phyloP scores from a whole-genome alignment of 306 rosid genomes.

The Begonia masoniana region DNA sequence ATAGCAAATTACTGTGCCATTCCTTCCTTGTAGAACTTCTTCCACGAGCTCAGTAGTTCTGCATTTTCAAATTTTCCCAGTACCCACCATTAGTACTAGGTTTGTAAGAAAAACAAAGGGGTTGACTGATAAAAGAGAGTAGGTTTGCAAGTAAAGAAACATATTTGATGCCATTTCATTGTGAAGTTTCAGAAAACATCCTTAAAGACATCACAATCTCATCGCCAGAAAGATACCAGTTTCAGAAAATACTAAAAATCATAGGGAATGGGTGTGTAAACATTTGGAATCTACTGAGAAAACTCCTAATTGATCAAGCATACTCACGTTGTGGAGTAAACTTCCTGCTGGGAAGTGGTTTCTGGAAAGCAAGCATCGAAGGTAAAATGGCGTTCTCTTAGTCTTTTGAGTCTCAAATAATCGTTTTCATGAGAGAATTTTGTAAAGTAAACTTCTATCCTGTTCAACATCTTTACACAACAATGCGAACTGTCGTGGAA shows the following conservation, averaged over 20 bases:
- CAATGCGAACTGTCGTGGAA: slow-evolving; percentile 62
- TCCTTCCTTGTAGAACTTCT: slow-evolving; percentile 90
- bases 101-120: no score
- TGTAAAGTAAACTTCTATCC: slow-evolving; percentile 70
- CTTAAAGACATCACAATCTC: no score
- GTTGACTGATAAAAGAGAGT: no score
- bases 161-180: no score
- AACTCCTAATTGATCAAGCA: no score
- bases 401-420: slow-evolving; percentile 71
- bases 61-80: slow-evolving; percentile 12
- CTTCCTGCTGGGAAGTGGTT: slow-evolving; percentile 56
- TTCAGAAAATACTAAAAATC: no score
- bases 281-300: no score
- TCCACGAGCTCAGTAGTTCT: slow-evolving; percentile 89
- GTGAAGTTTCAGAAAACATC: no score
- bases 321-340: slow-evolving; percentile 83
- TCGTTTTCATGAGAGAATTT: slow-evolving; percentile 74
- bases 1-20: slow-evolving; percentile 90
- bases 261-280: no score
- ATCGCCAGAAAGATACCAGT: no score
- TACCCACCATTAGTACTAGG: no score
- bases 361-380: slow-evolving; percentile 81
- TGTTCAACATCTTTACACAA: slow-evolving; percentile 55
- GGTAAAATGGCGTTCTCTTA: slow-evolving; percentile 67
- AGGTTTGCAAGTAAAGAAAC: no score